Evolutionary conservation across 306 rosid species (phyloP).

Genomic region (Datisca glomerata): DNA sequence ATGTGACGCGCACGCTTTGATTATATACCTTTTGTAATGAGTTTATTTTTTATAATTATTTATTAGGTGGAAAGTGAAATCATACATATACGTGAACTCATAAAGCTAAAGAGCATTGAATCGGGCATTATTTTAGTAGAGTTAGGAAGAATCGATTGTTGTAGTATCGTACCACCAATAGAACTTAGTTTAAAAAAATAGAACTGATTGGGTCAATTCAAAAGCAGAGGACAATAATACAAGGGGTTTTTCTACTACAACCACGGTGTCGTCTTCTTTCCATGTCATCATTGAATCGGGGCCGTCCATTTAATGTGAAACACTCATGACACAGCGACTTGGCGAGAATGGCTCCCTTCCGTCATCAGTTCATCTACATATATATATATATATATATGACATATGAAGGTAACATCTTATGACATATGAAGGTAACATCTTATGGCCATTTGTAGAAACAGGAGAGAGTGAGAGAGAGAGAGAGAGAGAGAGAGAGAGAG

Average conservation of each 20-base stretch:
- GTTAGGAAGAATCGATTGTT: too few relatives aligned
- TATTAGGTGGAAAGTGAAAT: too few relatives aligned
- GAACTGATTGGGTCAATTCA: conserved; percentile 29
- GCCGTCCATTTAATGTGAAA: conserved; percentile 27
- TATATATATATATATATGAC: not conserved
- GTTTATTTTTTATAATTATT: too few relatives aligned
- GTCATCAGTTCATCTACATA: not conserved
- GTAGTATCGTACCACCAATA: too few relatives aligned
- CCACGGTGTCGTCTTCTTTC: conserved; percentile 17
- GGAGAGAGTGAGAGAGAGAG: not conserved
- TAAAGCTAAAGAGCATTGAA: too few relatives aligned
- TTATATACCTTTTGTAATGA: too few relatives aligned
- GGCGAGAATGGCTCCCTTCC: conserved; percentile 1
- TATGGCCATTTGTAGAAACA: not conserved
- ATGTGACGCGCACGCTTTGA: too few relatives aligned
- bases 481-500: not conserved
- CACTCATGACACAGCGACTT: conserved; percentile 1
- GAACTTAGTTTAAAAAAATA: too few relatives aligned
- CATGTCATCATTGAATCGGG: conserved; percentile 27
- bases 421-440: not conserved
- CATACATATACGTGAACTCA: too few relatives aligned
- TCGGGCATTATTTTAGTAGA: too few relatives aligned
- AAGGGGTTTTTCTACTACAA: conserved; percentile 22
- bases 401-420: not conserved
- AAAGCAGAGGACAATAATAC: conserved; percentile 39